Base-by-base conservation (phyloP, 148 eudicot species). In the Pouteria glomerata region DNA sequence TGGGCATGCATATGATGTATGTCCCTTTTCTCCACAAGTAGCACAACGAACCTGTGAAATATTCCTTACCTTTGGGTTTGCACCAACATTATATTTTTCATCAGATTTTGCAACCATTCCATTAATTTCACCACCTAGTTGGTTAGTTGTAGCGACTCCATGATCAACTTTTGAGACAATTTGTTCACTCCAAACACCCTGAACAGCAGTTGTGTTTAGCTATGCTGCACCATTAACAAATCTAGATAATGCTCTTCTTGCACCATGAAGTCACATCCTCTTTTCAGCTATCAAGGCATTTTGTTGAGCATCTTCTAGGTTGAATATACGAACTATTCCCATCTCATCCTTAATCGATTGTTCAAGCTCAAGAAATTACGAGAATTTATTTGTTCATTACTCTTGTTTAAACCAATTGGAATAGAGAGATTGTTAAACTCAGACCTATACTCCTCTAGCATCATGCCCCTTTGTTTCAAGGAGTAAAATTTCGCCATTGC, bases 241-340 rank as follows among this genome's bases (percentile, higher is more conserved):
- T 21, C 67, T 18, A 63, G 50, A 23, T 3, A 19, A 18, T 4
- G 11, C 2, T 19, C 44, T 63, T 19, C 45, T 39, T 8, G 50
- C 12, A 15, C 47, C 67, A 34, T 3, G 37, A 42, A 1, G 26
- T 5, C 3, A 19, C 8, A n/a, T n/a, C n/a, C 24, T 7, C 21
- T 21, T 63, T 39, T 34, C 29, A 0, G 48, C 45, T 4, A 63
- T 41, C 39, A 63, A 37, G 27, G 68, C 31, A 35, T 63, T n/a
- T 37, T 10, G 4, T 30, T n/a, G 42, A 61, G 65, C 65, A 61
- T 61, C 65, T 61, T n/a, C 65, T 4, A 26, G 65, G 41, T 31
- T 61, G 6, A 61, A 31, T 41, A 61, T 31, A 33, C 2, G 42
- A 61, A 64, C 48, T 4, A 41, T 16, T 21, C 68, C 31, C 68